Evolutionary conservation across 495 filamentous ascomycete species (phyloP).

Genomic region (Evansstolkia leycettana): DNA sequence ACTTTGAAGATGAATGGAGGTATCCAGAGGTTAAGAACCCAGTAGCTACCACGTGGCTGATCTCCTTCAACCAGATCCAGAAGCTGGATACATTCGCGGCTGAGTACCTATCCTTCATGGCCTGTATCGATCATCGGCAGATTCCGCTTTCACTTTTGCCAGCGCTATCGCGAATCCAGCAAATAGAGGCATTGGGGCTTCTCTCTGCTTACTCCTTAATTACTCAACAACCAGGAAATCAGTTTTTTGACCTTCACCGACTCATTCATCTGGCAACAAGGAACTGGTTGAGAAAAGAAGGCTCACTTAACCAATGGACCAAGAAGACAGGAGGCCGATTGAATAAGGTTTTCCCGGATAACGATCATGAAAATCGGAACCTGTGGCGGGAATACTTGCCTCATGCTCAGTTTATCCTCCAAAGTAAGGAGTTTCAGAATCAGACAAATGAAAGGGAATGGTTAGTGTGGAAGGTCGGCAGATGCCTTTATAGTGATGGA

Average conservation of each 20-base stretch:
- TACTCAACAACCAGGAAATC: slow-evolving; percentile 5
- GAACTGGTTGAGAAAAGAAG: slow-evolving; percentile 16
- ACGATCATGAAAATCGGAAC: slow-evolving; percentile 10
- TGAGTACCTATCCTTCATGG: slow-evolving; percentile 29
- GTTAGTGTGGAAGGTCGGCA: not conserved
- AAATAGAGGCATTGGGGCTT: slow-evolving; percentile 16
- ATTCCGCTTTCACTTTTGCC: slow-evolving; percentile 26
- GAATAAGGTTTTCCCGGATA: slow-evolving; percentile 10
- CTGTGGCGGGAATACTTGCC: slow-evolving; percentile 16
- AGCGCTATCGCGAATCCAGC: slow-evolving; percentile 2
- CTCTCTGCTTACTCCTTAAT: slow-evolving; percentile 20
- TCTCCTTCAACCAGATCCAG: slow-evolving; percentile 35
- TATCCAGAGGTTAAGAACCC: slow-evolving; percentile 24
- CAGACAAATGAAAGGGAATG: not conserved
- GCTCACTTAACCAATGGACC: slow-evolving; percentile 3
- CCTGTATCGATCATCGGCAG: slow-evolving; percentile 26
- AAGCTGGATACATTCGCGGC: slow-evolving; percentile 15
- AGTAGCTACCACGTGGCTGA: slow-evolving; percentile 31
- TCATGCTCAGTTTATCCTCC: slow-evolving; percentile 9
- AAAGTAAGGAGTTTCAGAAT: slow-evolving; percentile 1
- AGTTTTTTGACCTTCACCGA: slow-evolving; percentile 14
- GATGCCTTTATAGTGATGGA: slow-evolving; percentile 1
- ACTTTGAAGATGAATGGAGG: slow-evolving; percentile 25
- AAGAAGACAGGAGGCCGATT: slow-evolving; percentile 6
- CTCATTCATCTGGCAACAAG: slow-evolving; percentile 24